phyloP scores from a whole-genome alignment of 1,284 basidiomycete genomes.

The Apiotrichum akiyoshidainum region DNA sequence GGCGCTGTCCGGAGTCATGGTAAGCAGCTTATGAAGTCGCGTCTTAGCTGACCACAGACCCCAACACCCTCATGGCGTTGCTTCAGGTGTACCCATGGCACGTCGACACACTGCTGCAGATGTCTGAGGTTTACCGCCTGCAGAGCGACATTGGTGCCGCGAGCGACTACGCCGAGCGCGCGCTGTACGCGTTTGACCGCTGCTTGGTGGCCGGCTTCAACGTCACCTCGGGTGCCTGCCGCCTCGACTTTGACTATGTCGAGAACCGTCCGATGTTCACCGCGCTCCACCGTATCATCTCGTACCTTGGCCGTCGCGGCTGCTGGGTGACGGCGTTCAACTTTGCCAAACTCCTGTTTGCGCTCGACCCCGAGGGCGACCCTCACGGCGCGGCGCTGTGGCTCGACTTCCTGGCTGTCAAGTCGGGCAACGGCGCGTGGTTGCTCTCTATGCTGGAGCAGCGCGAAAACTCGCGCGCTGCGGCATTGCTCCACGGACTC shows the following conservation, averaged over 20 bases:
- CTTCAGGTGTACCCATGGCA: slow-evolving; percentile 65
- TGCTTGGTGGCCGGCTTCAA: slow-evolving; percentile 79
- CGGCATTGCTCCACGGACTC: slow-evolving; percentile 57
- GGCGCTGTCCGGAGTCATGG: slow-evolving; percentile 73
- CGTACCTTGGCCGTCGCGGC: slow-evolving; percentile 81
- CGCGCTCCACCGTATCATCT: slow-evolving; percentile 71
- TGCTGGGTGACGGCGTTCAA: slow-evolving; percentile 84
- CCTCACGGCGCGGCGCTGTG: slow-evolving; percentile 81
- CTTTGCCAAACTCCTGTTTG: slow-evolving; percentile 74
- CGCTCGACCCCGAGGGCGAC: slow-evolving; percentile 75
- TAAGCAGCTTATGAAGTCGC: slow-evolving; percentile 46
- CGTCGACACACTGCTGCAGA: slow-evolving; percentile 81
- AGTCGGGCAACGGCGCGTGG: slow-evolving; percentile 75
- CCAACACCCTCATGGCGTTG: slow-evolving; percentile 54
- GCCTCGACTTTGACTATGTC: slow-evolving; percentile 72
- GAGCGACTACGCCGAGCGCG: slow-evolving; percentile 78
- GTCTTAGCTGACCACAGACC: slow-evolving; percentile 36
- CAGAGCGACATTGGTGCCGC: slow-evolving; percentile 81
- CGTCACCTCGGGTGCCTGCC: slow-evolving; percentile 70
- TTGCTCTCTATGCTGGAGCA: slow-evolving; percentile 62
- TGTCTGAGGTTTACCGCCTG: slow-evolving; percentile 71
- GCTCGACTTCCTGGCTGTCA: slow-evolving; percentile 77
- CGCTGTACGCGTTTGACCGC: slow-evolving; percentile 83
- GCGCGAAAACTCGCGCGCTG: slow-evolving; percentile 46
- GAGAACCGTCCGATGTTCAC: slow-evolving; percentile 51